Evolutionary conservation across 208 protist genomes (phyloP).

Genomic region (Lotmaria passim): DNA sequence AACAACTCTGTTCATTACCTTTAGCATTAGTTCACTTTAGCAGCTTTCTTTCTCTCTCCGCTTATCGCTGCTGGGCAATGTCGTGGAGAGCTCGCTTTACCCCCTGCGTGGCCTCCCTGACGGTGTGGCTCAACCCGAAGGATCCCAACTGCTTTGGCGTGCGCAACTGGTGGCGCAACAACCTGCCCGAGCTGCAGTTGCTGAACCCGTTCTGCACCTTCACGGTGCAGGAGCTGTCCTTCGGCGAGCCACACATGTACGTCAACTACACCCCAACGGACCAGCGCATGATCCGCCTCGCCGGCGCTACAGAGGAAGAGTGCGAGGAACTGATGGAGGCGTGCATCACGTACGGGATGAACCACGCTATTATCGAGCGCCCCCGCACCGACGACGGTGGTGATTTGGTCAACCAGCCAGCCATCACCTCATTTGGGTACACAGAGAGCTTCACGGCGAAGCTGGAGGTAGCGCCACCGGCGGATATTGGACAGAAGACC

Average conservation of each 20-base stretch:
- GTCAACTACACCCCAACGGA: constrained; percentile 89
- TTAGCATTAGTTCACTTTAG: too few relatives aligned
- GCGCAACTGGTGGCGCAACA: constrained; percentile 92
- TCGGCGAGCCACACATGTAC: constrained; percentile 92
- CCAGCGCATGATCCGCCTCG: constrained; percentile 89
- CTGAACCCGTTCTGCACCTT: constrained; percentile 91
- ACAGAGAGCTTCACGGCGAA: constrained; percentile 88
- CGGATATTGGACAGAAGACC: constrained; percentile 84
- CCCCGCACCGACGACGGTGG: constrained; percentile 87
- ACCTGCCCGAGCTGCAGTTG: constrained; percentile 90
- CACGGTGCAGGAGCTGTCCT: constrained; percentile 90
- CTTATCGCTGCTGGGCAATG: too few relatives aligned
- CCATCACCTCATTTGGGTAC: constrained; percentile 90
- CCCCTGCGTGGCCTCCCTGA: constrained; percentile 81
- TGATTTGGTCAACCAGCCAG: constrained; percentile 86
- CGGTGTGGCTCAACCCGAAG: constrained; percentile 92
- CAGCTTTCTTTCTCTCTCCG: background rate
- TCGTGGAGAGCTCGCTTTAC: constrained; percentile 92
- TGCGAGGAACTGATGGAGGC: constrained; percentile 92
- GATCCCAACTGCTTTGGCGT: constrained; percentile 93
- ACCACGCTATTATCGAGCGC: constrained; percentile 87
- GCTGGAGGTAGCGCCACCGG: constrained; percentile 80
- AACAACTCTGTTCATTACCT: too few relatives aligned
- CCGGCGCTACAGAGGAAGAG: constrained; percentile 88
- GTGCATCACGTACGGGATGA: constrained; percentile 89